Percentiles rank a stretch among this genome's conserved stretches.
Conservation (phyloP, 1,284 basidiomycete genomes). For the Spongiforma sp. region DNA sequence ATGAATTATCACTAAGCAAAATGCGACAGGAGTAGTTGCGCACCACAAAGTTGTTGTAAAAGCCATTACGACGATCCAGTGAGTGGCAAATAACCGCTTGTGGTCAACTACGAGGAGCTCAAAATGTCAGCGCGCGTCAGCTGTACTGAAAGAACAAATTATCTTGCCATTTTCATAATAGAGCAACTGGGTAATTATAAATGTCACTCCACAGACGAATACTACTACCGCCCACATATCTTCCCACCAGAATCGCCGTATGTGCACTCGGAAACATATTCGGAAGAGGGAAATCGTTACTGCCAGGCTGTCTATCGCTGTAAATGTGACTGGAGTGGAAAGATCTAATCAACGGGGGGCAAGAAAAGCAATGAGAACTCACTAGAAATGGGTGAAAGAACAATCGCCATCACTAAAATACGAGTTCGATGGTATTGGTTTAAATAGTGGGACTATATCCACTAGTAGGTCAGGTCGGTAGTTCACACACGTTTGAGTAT, state of each 20-base stretch:
- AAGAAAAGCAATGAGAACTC: neutral
- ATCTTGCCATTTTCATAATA: neutral
- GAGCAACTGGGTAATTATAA: neutral
- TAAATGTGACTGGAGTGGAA: neutral
- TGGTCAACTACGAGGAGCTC: neutral
- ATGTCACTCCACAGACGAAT: neutral
- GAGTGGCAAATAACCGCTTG: neutral
- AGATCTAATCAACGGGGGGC: neutral
- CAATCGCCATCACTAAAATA: neutral
- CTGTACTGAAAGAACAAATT: neutral
- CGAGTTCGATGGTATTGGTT: neutral
- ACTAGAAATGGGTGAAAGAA: neutral
- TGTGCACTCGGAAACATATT: conserved; percentile 1
- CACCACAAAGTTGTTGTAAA: neutral
- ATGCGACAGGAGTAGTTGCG: neutral
- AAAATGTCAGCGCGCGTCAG: neutral
- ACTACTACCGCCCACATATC: neutral
- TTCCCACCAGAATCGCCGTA: neutral
- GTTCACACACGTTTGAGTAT: neutral
- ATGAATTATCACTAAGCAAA: neutral
- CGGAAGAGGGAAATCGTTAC: neutral
- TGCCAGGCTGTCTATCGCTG: neutral
- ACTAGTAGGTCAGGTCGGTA: neutral
- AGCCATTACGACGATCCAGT: neutral
- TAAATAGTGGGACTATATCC: too few relatives aligned